Percentiles rank a stretch among this genome's conserved stretches.
phyloP scores from a whole-genome alignment of 192 early-diverging fungal genomes.

The Gaertneriomyces sp. region DNA sequence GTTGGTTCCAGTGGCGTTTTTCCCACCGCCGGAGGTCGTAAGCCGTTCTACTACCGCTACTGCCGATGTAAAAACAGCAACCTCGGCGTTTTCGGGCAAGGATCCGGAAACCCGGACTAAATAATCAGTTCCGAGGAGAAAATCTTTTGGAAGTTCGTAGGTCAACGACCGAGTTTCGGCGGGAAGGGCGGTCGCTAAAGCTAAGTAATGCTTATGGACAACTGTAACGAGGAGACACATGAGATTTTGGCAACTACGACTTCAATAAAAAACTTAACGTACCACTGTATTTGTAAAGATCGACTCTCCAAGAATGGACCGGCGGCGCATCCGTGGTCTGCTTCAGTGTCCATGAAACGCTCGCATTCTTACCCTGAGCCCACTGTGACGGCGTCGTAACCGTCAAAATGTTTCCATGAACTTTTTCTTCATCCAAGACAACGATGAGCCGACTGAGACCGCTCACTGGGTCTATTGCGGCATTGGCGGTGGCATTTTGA shows the following conservation, averaged over 20 bases:
- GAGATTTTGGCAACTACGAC: neutral
- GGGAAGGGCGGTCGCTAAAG: neutral
- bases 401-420: neutral
- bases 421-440: conserved; percentile 2
- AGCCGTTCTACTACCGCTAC: too few relatives aligned
- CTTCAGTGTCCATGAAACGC: conserved; percentile 3
- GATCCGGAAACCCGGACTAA: neutral
- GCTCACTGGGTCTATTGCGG: conserved; percentile 12
- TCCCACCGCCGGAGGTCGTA: too few relatives aligned
- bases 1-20: too few relatives aligned
- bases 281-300: conserved; percentile 15
- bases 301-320: conserved; percentile 9
- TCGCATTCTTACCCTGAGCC: conserved; percentile 1
- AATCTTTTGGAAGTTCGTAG: neutral
- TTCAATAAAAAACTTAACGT: neutral
- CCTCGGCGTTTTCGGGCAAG: neutral
- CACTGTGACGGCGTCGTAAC: conserved; percentile 4
- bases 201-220: neutral
- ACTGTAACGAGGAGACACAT: neutral
- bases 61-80: too few relatives aligned
- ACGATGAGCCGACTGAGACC: neutral
- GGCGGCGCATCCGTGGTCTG: neutral
- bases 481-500: neutral
- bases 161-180: neutral
- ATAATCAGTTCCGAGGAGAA: neutral